phyloP scores from a whole-genome alignment of 345 rosid species.

The Boechera stricta region DNA sequence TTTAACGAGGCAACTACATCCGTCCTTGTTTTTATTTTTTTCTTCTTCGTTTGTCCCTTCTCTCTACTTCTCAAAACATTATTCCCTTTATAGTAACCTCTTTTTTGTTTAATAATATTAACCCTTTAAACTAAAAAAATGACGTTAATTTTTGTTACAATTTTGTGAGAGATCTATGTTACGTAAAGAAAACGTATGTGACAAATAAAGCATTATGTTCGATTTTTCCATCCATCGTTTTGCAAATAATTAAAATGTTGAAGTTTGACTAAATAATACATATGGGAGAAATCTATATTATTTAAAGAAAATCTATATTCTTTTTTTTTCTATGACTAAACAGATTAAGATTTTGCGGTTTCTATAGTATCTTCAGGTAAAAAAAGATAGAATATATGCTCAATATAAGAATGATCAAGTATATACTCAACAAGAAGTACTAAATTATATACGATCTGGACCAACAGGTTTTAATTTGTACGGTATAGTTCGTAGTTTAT shows the following conservation, averaged over 20 bases:
- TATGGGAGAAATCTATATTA: too few relatives aligned
- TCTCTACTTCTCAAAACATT: too few relatives aligned
- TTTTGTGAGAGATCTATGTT: background rate
- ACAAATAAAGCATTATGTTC: too few relatives aligned
- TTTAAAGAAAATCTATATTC: background rate
- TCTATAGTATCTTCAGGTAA: background rate
- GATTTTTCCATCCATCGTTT: background rate
- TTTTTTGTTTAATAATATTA: too few relatives aligned
- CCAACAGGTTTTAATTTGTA: background rate
- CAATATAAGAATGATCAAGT: constrained; percentile 2
- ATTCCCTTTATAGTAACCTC: too few relatives aligned
- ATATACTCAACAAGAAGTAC: background rate
- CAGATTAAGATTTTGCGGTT: background rate
- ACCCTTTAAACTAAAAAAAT: too few relatives aligned
- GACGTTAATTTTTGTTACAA: background rate
- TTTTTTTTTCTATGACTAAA: background rate
- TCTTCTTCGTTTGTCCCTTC: too few relatives aligned
- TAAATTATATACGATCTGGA: constrained; percentile 4
- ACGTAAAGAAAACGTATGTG: too few relatives aligned
- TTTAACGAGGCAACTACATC: too few relatives aligned
- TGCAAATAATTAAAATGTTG: background rate
- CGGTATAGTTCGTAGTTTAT: constrained; percentile 22
- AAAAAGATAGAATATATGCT: background rate
- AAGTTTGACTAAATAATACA: too few relatives aligned
- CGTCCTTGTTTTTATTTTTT: too few relatives aligned